A percentile compares a stretch with the other conserved stretches of the same genome.
phyloP scores from a whole-genome alignment of 257 asterid genomes.

The Apocynum venetum region DNA sequence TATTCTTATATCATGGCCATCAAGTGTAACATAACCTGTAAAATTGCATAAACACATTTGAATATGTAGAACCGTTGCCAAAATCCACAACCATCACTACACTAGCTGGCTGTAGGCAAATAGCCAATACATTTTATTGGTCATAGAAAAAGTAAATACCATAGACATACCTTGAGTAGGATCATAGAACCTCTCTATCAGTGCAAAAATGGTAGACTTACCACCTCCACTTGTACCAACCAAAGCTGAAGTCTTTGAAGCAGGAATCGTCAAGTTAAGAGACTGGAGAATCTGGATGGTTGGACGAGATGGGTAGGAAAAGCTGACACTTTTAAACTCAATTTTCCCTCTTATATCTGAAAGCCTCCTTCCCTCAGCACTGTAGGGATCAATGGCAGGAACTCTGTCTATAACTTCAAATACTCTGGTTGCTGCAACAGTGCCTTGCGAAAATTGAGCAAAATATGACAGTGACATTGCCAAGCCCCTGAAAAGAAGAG shows the following conservation, averaged over 20 bases:
- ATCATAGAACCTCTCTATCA: constrained; percentile 74
- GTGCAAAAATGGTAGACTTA: constrained; percentile 75
- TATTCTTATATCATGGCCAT: constrained; percentile 70
- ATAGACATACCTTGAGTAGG: constrained; percentile 50
- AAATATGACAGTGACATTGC: constrained; percentile 70
- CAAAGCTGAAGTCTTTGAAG: constrained; percentile 62
- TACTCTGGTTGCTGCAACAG: constrained; percentile 71
- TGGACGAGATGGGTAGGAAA: constrained; percentile 79
- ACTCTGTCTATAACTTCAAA: constrained; percentile 62
- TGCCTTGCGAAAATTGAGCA: constrained; percentile 89
- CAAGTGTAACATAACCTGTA: constrained; percentile 58
- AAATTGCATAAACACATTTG: background rate
- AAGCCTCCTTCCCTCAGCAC: constrained; percentile 53
- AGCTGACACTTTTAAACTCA: constrained; percentile 52
- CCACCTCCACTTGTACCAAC: constrained; percentile 87
- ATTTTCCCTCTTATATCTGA: constrained; percentile 52
- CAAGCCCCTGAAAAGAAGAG: constrained; percentile 51
- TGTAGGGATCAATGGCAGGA: constrained; percentile 70
- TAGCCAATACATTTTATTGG: background rate
- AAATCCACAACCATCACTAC: background rate
- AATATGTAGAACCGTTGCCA: background rate
- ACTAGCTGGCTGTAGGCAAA: background rate
- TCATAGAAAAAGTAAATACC: background rate
- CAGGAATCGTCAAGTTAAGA: constrained; percentile 51
- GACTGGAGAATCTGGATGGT: constrained; percentile 55